phyloP scores from a whole-genome alignment of 805 yeast genomes.

The Torulaspora indica region DNA sequence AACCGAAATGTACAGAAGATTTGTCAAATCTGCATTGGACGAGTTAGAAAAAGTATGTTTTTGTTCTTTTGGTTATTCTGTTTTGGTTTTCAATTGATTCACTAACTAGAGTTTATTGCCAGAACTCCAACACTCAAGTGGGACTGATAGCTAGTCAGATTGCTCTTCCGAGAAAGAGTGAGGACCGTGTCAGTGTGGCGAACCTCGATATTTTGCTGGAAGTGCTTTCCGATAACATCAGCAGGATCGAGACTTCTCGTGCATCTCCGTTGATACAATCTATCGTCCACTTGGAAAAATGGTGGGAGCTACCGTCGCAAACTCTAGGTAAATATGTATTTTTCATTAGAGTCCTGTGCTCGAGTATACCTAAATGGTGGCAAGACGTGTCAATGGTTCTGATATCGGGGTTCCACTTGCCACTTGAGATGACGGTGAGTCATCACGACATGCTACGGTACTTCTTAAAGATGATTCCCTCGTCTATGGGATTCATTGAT shows the following conservation, averaged over 20 bases:
- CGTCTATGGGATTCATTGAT: slow-evolving; percentile 65
- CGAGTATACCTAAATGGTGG: slow-evolving; percentile 88
- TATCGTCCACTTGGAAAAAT: slow-evolving; percentile 53
- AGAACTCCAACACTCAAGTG: slow-evolving; percentile 51
- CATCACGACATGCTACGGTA: slow-evolving; percentile 53
- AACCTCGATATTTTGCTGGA: slow-evolving; percentile 55
- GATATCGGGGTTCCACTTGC: slow-evolving; percentile 53
- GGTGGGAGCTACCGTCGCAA: slow-evolving; percentile 48
- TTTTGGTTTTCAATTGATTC: slow-evolving; percentile 4
- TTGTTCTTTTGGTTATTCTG: slow-evolving; percentile 7
- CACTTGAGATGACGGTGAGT: slow-evolving; percentile 35
- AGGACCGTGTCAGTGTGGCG: slow-evolving; percentile 49
- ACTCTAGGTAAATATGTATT: slow-evolving; percentile 57
- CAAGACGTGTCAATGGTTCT: slow-evolving; percentile 69
- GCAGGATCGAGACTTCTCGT: slow-evolving; percentile 53
- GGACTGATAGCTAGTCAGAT: slow-evolving; percentile 59
- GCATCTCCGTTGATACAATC: slow-evolving; percentile 54
- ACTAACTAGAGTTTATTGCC: slow-evolving; percentile 18
- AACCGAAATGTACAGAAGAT: slow-evolving; percentile 38
- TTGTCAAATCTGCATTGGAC: slow-evolving; percentile 63
- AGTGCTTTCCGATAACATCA: slow-evolving; percentile 57
- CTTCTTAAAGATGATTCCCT: slow-evolving; percentile 72
- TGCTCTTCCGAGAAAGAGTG: slow-evolving; percentile 45
- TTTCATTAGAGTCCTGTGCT: slow-evolving; percentile 72
- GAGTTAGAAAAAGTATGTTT: slow-evolving; percentile 55